Evolutionary conservation across 805 yeast genomes (phyloP).

Genomic region (Candida sakaeoensis): DNA sequence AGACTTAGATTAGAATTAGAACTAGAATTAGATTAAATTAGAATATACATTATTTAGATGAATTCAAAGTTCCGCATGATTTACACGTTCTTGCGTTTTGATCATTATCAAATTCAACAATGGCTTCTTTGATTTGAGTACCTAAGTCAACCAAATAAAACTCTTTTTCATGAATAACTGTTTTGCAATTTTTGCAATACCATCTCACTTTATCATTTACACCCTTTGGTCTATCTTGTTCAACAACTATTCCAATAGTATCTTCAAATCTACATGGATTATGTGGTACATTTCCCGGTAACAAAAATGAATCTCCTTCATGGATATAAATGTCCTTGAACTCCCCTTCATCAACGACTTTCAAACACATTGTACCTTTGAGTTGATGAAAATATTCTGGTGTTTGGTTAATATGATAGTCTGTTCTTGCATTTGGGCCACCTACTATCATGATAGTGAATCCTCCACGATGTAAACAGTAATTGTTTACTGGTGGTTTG

Average conservation of each 20-base stretch:
- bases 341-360: constrained; percentile 68
- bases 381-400: constrained; percentile 91
- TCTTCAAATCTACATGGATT: constrained; percentile 83
- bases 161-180: constrained; percentile 60
- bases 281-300: constrained; percentile 85
- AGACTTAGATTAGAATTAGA: constrained; percentile 4
- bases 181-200: constrained; percentile 75
- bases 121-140: constrained; percentile 84
- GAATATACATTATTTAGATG: constrained; percentile 37
- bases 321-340: constrained; percentile 71
- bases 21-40: constrained; percentile 5
- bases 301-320: constrained; percentile 85
- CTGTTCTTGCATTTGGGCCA: constrained; percentile 92
- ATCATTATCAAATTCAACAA: constrained; percentile 63
- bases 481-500: constrained; percentile 91
- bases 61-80: constrained; percentile 69
- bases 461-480: constrained; percentile 85
- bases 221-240: constrained; percentile 81
- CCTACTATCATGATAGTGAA: constrained; percentile 95
- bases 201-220: constrained; percentile 74
- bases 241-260: constrained; percentile 87
- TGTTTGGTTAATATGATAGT: constrained; percentile 88
- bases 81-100: constrained; percentile 64
- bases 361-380: constrained; percentile 80
- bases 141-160: constrained; percentile 82